A percentile compares a stretch with the other conserved stretches of the same genome.
These are phyloP conservation scores for Penicillium simplicissimum DNA, from an alignment of 495 filamentous ascomycete genomes.

Conservation along the genomic window DNA sequence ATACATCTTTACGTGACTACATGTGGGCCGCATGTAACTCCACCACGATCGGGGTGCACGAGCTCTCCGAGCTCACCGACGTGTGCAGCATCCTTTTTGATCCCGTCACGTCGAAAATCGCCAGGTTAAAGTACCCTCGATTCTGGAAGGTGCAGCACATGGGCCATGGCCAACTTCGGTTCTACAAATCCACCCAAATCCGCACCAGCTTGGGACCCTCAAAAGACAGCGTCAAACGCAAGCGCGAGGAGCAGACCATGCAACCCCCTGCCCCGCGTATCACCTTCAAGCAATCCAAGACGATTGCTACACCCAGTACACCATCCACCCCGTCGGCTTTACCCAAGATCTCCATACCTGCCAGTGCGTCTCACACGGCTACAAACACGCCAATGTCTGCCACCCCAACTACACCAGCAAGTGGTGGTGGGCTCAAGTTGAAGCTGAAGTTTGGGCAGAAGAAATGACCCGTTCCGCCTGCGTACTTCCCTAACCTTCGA, in stretches of 20 bases:
- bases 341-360: conserved; percentile 44
- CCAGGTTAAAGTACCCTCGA: conserved; percentile 67
- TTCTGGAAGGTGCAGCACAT: conserved; percentile 67
- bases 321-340: conserved; percentile 24
- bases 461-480: conserved; percentile 25
- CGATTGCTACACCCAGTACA: conserved; percentile 19
- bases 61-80: conserved; percentile 75
- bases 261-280: conserved; percentile 43
- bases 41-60: conserved; percentile 60
- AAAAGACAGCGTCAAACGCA: conserved; percentile 44
- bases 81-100: conserved; percentile 75
- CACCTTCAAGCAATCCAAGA: conserved; percentile 49
- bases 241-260: conserved; percentile 45
- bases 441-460: conserved; percentile 47
- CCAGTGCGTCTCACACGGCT: conserved; percentile 15
- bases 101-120: conserved; percentile 57
- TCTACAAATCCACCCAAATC: conserved; percentile 36
- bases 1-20: conserved; percentile 62
- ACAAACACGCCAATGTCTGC: conserved; percentile 26
- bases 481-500: conserved; percentile 13
- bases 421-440: conserved; percentile 42
- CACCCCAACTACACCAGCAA: conserved; percentile 37
- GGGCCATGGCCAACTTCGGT: conserved; percentile 51
- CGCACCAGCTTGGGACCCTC: conserved; percentile 35
- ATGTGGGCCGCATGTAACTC: conserved; percentile 81